These are phyloP conservation scores for Aspergillus piperis DNA, from an alignment of 2,329 filamentous ascomycete species.

Conservation along the genomic window DNA sequence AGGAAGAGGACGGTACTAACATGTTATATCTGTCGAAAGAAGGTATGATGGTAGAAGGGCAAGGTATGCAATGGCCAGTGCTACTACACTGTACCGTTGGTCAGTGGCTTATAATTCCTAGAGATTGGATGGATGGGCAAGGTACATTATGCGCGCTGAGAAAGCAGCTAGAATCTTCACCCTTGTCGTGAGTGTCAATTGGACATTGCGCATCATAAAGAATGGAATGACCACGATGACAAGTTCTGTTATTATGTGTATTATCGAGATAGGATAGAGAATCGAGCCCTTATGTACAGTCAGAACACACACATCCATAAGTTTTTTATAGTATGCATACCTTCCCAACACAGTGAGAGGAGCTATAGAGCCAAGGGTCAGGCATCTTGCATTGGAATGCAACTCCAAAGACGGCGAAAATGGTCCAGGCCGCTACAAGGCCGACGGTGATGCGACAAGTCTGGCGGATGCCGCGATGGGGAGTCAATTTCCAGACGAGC, in stretches of 20 bases:
- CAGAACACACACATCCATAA: neutral
- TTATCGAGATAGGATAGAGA: constrained; percentile 19
- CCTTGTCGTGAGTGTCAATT: constrained; percentile 20
- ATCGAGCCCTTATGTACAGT: constrained; percentile 17
- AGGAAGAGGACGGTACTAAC: constrained; percentile 11
- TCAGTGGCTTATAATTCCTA: neutral
- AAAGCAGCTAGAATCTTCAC: constrained; percentile 27
- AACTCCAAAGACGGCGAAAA: constrained; percentile 24
- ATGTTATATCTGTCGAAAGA: constrained; percentile 21
- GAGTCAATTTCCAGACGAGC: constrained; percentile 23
- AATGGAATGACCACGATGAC: constrained; percentile 22
- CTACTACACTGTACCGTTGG: constrained; percentile 13
- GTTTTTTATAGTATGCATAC: neutral
- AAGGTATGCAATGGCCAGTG: constrained; percentile 18
- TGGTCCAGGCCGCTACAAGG: constrained; percentile 16
- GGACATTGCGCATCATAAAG: constrained; percentile 28
- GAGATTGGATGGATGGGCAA: neutral
- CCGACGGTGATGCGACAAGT: constrained; percentile 17
- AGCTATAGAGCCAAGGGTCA: constrained; percentile 22
- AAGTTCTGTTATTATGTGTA: constrained; percentile 24
- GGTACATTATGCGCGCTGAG: constrained; percentile 19
- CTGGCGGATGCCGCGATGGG: constrained; percentile 15
- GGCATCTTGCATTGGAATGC: constrained; percentile 28
- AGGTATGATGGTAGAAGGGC: constrained; percentile 20
- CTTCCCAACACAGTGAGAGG: constrained; percentile 21